Evolutionary conservation across 108 stramenopile species (phyloP), one percentile per base, ranked within the genome.

Genomic region (Discostella stelligeroides): DNA sequence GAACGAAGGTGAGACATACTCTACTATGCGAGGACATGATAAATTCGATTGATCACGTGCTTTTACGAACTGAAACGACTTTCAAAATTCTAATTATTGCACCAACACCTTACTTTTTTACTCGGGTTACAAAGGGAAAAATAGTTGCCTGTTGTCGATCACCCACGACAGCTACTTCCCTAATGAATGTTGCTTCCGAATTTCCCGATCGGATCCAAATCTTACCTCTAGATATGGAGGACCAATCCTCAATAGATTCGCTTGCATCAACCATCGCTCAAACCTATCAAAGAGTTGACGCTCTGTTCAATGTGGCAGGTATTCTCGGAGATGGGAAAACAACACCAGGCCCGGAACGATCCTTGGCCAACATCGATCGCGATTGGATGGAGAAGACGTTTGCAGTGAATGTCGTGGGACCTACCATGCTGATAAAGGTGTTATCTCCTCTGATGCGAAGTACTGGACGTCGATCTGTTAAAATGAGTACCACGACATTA

Each of bases 331-430:
- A 89, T 63, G 83, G 72, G 0, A 85, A 72, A 12, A 81, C 78
- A 7, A 89, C 88, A 4, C 82, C 87, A 0, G 91, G 88, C 4
- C 95, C 95, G 24, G 95, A 96, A 81, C 78, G 92, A 55, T 71
- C 86, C 42, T 21, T 94, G 7, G 25, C 69, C 1, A 80, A 76
- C 43, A 76, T 97, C 8, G 88, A 96, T 20, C 76, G 88, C 34
- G 88, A 85, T 10, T 95, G 97, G 95, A 54, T 92, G 55, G 63
- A 79, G 63, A 84, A 94, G 50, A 86, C 84, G 2, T 41, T 95
- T 54, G 81, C 72, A 12, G 84, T 94, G 30, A 94, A 95, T 81
- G 70, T 76, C 45, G 63, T 92, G 18, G 92, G 94, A 9, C 92
- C 92, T 2, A 75, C 90, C 40, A 85, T 95, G 87, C 75, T 94